phyloP scores from a whole-genome alignment of 2,329 filamentous ascomycete genomes.

The Fusarium globosum region DNA sequence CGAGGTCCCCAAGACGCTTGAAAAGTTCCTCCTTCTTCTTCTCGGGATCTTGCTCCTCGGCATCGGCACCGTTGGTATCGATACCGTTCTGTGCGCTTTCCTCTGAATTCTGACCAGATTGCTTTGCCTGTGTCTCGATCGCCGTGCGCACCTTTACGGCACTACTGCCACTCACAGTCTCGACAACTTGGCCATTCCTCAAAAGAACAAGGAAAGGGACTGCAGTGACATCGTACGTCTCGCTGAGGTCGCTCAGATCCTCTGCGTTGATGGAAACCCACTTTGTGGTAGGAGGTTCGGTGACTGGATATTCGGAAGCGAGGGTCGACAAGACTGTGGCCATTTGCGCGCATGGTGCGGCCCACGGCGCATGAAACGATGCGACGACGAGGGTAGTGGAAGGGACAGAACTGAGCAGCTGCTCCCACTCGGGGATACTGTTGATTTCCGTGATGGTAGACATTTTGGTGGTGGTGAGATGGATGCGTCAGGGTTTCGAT shows the following conservation, averaged over 20 bases:
- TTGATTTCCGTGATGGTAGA: slow-evolving; percentile 82
- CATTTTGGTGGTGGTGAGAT: slow-evolving; percentile 59
- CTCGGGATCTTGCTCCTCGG: slow-evolving; percentile 64
- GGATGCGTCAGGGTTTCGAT: slow-evolving; percentile 24
- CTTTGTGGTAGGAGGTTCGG: slow-evolving; percentile 73
- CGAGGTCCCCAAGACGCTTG: slow-evolving; percentile 82
- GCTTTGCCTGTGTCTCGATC: slow-evolving; percentile 82
- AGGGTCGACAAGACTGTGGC: slow-evolving; percentile 85
- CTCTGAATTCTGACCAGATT: slow-evolving; percentile 49
- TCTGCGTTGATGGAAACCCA: slow-evolving; percentile 96
- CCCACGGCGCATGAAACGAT: slow-evolving; percentile 98
- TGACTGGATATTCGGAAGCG: slow-evolving; percentile 83
- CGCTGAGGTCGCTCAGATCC: slow-evolving; percentile 90
- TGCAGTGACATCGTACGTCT: slow-evolving; percentile 92
- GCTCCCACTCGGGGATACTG: slow-evolving; percentile 77
- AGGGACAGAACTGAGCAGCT: slow-evolving; percentile 73
- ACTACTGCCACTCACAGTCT: slow-evolving; percentile 91
- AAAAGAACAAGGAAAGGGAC: slow-evolving; percentile 92
- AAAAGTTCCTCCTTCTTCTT: slow-evolving; percentile 86
- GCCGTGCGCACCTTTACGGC: slow-evolving; percentile 84
- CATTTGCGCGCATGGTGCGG: slow-evolving; percentile 96
- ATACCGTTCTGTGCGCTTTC: slow-evolving; percentile 50
- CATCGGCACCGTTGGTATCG: slow-evolving; percentile 52
- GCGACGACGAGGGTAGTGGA: slow-evolving; percentile 80
- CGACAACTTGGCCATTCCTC: slow-evolving; percentile 78